phyloP scores from a whole-genome alignment of 2,329 filamentous ascomycete genomes.

The Colletotrichum sublineola region DNA sequence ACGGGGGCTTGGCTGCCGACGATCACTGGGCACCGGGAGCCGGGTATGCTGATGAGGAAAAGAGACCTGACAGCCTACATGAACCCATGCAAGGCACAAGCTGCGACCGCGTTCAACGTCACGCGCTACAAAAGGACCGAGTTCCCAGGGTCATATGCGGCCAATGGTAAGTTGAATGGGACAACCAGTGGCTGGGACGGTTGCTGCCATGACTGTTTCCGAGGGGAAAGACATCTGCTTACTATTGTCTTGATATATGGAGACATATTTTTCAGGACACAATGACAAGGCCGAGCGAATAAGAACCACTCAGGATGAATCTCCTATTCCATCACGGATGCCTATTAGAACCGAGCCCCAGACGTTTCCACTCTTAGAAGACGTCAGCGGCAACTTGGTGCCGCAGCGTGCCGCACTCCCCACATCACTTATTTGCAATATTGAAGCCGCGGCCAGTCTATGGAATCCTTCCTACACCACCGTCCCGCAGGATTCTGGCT shows the following conservation, averaged over 20 bases:
- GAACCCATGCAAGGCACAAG: slow-evolving; percentile 34
- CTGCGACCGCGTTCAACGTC: slow-evolving; percentile 1
- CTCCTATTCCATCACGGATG: neutral
- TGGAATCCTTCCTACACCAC: neutral
- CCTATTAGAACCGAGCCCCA: no score
- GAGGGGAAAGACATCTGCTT: neutral
- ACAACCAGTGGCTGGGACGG: neutral
- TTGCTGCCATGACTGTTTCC: no score
- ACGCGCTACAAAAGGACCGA: slow-evolving; percentile 25
- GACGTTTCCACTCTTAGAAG: neutral
- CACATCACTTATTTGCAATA: neutral
- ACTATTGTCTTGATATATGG: neutral
- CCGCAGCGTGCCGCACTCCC: slow-evolving; percentile 1
- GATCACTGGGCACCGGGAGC: neutral
- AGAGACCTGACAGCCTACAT: neutral
- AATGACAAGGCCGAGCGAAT: neutral
- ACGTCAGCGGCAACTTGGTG: neutral
- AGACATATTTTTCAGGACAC: neutral
- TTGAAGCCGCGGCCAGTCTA: neutral
- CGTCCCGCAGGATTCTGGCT: neutral
- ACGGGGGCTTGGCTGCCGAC: neutral
- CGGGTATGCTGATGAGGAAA: neutral
- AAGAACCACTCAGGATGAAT: neutral
- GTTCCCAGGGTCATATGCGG: neutral
- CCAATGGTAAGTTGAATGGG: no score